Evolutionary conservation across 2,329 filamentous ascomycete genomes (phyloP).

Genomic region (Xylariaceae sp.): DNA sequence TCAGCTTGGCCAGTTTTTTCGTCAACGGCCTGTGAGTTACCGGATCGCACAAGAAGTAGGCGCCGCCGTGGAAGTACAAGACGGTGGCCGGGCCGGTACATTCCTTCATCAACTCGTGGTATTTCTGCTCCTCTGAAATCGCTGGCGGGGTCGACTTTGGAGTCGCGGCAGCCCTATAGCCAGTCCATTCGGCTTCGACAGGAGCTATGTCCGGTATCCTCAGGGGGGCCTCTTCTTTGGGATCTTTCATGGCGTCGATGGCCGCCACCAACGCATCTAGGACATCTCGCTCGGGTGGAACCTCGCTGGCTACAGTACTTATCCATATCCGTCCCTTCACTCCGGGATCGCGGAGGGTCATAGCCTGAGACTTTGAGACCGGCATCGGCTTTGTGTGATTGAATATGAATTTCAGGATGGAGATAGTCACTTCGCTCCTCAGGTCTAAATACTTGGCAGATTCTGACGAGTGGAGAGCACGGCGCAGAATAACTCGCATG

Average conservation of each 20-base stretch:
- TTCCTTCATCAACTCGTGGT: conserved; percentile 68
- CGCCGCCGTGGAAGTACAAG: conserved; percentile 77
- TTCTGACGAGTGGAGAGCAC: conserved; percentile 69
- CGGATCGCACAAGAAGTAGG: conserved; percentile 73
- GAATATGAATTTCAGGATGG: conserved; percentile 70
- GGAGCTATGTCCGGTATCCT: conserved; percentile 54
- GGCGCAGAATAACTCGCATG: conserved; percentile 64
- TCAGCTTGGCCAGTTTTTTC: conserved; percentile 66
- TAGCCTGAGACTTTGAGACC: conserved; percentile 63
- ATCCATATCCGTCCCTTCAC: conserved; percentile 84
- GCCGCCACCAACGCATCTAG: conserved; percentile 60
- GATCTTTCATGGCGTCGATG: conserved; percentile 55
- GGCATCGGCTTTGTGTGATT: conserved; percentile 48
- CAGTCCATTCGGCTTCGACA: conserved; percentile 77
- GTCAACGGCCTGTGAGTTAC: conserved; percentile 62
- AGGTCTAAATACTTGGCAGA: conserved; percentile 78
- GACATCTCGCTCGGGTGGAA: conserved; percentile 58
- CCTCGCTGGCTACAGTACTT: conserved; percentile 66
- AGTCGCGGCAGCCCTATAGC: conserved; percentile 61
- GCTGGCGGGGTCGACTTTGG: conserved; percentile 53
- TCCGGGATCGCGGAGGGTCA: conserved; percentile 36
- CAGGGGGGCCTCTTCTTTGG: conserved; percentile 36
- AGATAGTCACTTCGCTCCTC: conserved; percentile 71
- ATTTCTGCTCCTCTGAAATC: conserved; percentile 66
- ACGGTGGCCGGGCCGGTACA: conserved; percentile 64